phyloP scores from a whole-genome alignment of 768 basidiomycete genomes.

The Fomitopsis serialis region DNA sequence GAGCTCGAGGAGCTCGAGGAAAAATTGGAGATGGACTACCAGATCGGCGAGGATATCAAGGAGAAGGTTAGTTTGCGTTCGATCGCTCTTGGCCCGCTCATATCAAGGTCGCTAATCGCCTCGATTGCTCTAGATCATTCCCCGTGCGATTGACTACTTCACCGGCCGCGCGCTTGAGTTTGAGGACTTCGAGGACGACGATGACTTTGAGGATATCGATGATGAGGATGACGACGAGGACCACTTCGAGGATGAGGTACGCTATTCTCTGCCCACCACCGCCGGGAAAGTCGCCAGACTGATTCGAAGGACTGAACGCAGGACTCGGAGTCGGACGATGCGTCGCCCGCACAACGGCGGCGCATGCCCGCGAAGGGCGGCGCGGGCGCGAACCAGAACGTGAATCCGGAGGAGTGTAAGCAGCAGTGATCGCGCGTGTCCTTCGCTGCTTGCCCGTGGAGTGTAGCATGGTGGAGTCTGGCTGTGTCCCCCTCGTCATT shows the following conservation, averaged over 20 bases:
- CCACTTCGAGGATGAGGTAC: slow-evolving; percentile 55
- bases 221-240: slow-evolving; percentile 54
- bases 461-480: neutral
- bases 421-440: slow-evolving; percentile 56
- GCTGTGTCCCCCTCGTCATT: neutral
- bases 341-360: slow-evolving; percentile 42
- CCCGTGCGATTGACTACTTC: slow-evolving; percentile 95
- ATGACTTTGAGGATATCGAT: slow-evolving; percentile 52
- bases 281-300: slow-evolving; percentile 7
- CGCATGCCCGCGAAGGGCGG: slow-evolving; percentile 50
- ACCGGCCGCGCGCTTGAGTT: slow-evolving; percentile 93
- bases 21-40: slow-evolving; percentile 94
- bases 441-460: neutral
- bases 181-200: slow-evolving; percentile 53
- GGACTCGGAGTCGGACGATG: slow-evolving; percentile 72
- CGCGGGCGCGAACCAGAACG: slow-evolving; percentile 39
- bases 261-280: slow-evolving; percentile 11
- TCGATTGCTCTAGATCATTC: slow-evolving; percentile 65
- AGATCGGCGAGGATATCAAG: slow-evolving; percentile 97
- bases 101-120: slow-evolving; percentile 1
- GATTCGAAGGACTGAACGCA: slow-evolving; percentile 21
- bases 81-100: neutral
- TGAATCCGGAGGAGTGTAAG: slow-evolving; percentile 86
- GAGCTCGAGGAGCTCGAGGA: slow-evolving; percentile 89
- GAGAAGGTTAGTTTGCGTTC: slow-evolving; percentile 62